Conservation (phyloP, 805 yeast genomes). For the Candida endomychidarum region DNA sequence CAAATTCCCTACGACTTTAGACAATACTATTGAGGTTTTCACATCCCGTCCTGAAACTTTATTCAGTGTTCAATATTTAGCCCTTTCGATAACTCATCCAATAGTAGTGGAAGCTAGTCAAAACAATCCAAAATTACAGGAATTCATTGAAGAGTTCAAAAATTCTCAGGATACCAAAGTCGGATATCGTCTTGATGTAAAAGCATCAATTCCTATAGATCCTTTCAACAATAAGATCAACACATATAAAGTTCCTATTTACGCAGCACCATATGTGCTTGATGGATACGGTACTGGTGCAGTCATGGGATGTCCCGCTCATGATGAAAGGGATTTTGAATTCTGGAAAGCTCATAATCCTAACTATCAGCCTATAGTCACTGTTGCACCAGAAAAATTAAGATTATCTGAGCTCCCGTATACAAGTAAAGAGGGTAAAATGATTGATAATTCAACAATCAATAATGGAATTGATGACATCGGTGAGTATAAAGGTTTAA, state of each 20-base stretch:
- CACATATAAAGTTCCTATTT: constrained; percentile 59
- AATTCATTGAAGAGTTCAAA: constrained; percentile 39
- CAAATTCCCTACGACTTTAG: constrained; percentile 39
- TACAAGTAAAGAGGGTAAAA: constrained; percentile 45
- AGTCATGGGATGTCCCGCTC: constrained; percentile 98
- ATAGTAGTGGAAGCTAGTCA: constrained; percentile 43
- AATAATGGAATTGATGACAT: constrained; percentile 26
- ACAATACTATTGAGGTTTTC: constrained; percentile 49
- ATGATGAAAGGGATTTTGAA: constrained; percentile 77
- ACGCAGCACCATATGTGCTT: constrained; percentile 87
- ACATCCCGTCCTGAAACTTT: constrained; percentile 92
- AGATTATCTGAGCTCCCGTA: constrained; percentile 45
- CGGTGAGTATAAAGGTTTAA: constrained; percentile 49
- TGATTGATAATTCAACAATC: constrained; percentile 28
- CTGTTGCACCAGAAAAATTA: constrained; percentile 43
- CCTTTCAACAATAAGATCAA: constrained; percentile 20
- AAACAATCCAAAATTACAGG: constrained; percentile 38
- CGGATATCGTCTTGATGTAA: constrained; percentile 55
- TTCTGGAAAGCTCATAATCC: constrained; percentile 75
- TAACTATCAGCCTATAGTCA: constrained; percentile 34
- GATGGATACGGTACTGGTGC: constrained; percentile 87
- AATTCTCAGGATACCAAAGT: constrained; percentile 43
- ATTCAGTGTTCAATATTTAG: constrained; percentile 78
- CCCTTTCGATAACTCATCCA: constrained; percentile 73
- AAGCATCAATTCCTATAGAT: constrained; percentile 60